Evolutionary conservation across 2,329 filamentous ascomycete genomes (phyloP).

Genomic region (Neonectria hederae): DNA sequence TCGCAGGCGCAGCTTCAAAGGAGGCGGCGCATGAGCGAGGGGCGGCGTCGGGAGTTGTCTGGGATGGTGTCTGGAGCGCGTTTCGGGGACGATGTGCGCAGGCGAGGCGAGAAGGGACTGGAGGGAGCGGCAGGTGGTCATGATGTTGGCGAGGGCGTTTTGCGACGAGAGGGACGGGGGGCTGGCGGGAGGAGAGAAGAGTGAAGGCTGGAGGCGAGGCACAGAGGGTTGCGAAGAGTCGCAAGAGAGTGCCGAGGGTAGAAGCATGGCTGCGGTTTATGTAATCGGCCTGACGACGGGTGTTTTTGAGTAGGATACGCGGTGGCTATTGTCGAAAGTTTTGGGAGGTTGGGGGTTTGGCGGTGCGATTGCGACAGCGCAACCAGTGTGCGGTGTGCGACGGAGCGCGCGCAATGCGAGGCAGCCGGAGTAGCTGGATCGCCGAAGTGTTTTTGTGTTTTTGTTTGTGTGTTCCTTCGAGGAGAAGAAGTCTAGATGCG

Average conservation of each 20-base stretch:
- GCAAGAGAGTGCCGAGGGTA: slow-evolving; percentile 68
- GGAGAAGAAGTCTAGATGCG: not conserved
- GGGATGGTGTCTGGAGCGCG: slow-evolving; percentile 39
- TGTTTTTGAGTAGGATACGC: slow-evolving; percentile 6
- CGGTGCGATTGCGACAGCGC: slow-evolving; percentile 40
- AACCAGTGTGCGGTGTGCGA: slow-evolving; percentile 9
- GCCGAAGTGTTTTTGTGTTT: not conserved
- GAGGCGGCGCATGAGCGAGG: slow-evolving; percentile 59
- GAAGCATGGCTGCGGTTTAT: slow-evolving; percentile 57
- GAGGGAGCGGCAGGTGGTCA: slow-evolving; percentile 68
- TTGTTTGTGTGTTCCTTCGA: not conserved
- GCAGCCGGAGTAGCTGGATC: not conserved
- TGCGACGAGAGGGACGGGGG: slow-evolving; percentile 59
- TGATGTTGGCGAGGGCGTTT: slow-evolving; percentile 62
- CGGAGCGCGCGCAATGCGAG: slow-evolving; percentile 29
- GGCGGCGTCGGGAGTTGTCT: slow-evolving; percentile 65
- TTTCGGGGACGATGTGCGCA: slow-evolving; percentile 50
- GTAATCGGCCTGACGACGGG: not conserved
- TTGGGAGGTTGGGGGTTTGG: slow-evolving; percentile 24
- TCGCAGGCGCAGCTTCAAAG: slow-evolving; percentile 66
- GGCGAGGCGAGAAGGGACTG: slow-evolving; percentile 63
- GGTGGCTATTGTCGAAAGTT: slow-evolving; percentile 12
- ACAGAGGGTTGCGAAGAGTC: slow-evolving; percentile 58
- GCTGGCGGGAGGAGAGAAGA: slow-evolving; percentile 68
- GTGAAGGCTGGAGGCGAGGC: slow-evolving; percentile 59